These are phyloP conservation scores for Arthrobotrys iridis DNA, from an alignment of 2,329 filamentous ascomycete genomes.

Conservation along the genomic window DNA sequence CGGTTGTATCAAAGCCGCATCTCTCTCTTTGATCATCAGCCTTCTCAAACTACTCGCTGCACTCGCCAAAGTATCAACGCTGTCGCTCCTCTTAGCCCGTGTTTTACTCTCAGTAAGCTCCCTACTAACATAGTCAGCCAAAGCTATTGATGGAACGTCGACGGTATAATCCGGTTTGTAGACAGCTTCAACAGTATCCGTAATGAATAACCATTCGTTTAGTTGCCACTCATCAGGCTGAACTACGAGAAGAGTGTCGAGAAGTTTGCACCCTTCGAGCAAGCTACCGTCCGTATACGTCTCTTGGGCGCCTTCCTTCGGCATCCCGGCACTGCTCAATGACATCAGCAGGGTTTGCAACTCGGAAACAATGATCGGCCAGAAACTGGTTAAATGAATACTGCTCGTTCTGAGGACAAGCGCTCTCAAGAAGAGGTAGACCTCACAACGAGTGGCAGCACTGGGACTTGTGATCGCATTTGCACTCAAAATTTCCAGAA, in stretches of 20 bases:
- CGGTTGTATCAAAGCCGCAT: conserved; percentile 60
- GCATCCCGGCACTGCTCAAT: conserved; percentile 5
- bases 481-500: conserved; percentile 85
- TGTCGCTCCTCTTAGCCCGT: conserved; percentile 52
- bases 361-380: conserved; percentile 89
- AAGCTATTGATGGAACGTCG: conserved; percentile 44
- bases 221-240: conserved; percentile 96
- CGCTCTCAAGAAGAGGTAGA: conserved; percentile 87
- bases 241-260: conserved; percentile 85
- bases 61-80: conserved; percentile 55
- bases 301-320: conserved; percentile 71
- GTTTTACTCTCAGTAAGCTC: conserved; percentile 42
- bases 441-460: conserved; percentile 84
- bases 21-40: conserved; percentile 66
- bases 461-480: conserved; percentile 91
- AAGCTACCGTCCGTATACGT: conserved; percentile 80
- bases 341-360: conserved; percentile 67
- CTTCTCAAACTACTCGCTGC: conserved; percentile 57
- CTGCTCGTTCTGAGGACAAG: conserved; percentile 81
- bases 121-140: conserved; percentile 48
- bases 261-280: conserved; percentile 90
- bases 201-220: conserved; percentile 98
- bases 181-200: conserved; percentile 94
- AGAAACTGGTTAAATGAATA: conserved; percentile 82
- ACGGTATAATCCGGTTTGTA: conserved; percentile 65